Evolutionary conservation across 2,329 filamentous ascomycete species (phyloP), one percentile per base, ranked within the genome.

Genomic region (Arthrobotrys iridis): DNA sequence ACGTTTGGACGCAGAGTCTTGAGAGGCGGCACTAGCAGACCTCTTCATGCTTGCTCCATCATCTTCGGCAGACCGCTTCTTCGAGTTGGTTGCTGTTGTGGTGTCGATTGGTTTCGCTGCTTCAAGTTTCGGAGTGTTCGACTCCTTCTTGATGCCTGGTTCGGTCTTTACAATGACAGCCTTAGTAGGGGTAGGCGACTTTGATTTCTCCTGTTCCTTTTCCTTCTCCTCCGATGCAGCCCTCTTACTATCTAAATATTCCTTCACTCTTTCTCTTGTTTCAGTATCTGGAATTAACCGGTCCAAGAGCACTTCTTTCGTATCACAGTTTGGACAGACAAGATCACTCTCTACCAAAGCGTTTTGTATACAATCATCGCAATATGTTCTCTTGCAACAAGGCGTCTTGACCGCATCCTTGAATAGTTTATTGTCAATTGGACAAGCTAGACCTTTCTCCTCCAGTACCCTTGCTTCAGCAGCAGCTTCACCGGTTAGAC

Each of bases 321-420:
- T 91, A 83, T 92, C 89, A 86, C 95, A 99, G 79, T 90, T 90
- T 78, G 95, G 95, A 83, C 95, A 99, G 83, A 93, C 87, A 84
- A 99, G 93, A 87, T 99, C 95, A 88, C 91, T 95, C 86, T 98
- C 93, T 84, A 97, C 94, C 84, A 99, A 90, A 84, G 93, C 92
- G 88, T 97, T 97, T 83, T 95, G 96, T 84, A 99, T 97, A 90
- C 95, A 99, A 83, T 97, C 93, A 88, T 95, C 95, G 87, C 95
- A 99, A 87, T 96, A 99, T 82, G 93, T 97, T 88, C 91, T 96
- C 85, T 91, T 88, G 87, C 95, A 99, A 88, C 95, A 99, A 79
- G 95, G 94, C 81, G 95, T 98, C 88, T 97, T 96, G 87, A 96
- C 95, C 87, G 95, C 94, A 83, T 97, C 93, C 89, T 96, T 90